Evolutionary conservation across 495 filamentous ascomycete species (phyloP).

Genomic region (Pyrenula massariospora): DNA sequence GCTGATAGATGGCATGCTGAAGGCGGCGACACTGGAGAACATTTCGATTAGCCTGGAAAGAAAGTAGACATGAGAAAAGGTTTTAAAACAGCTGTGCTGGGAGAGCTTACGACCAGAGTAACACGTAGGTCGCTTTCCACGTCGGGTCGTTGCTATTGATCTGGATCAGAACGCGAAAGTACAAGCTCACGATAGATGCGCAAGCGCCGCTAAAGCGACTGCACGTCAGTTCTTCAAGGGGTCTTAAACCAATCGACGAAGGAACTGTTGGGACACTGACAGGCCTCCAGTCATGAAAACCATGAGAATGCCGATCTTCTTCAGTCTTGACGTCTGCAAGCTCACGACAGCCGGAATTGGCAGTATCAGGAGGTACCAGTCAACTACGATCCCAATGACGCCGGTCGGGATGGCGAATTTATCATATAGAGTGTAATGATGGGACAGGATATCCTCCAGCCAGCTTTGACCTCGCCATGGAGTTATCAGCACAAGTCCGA

Average conservation of each 20-base stretch:
- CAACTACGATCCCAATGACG: constrained; percentile 6
- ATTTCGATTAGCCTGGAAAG: constrained; percentile 8
- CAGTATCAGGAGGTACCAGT: constrained; percentile 7
- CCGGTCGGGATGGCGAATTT: constrained; percentile 3
- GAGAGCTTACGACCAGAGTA: constrained; percentile 2
- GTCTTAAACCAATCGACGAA: no score
- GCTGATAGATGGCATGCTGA: constrained; percentile 6
- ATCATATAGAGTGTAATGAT: constrained; percentile 5
- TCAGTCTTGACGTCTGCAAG: constrained; percentile 4
- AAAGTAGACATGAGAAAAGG: not conserved
- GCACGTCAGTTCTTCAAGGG: not conserved
- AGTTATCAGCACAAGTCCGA: constrained; percentile 4
- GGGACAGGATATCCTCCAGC: not conserved
- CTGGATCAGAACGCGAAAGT: constrained; percentile 4
- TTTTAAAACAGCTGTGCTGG: not conserved
- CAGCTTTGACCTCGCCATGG: constrained; percentile 7
- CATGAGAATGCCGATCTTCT: constrained; percentile 3
- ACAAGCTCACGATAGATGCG: constrained; percentile 5
- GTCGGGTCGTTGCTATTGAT: not conserved
- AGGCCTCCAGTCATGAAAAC: constrained; percentile 7
- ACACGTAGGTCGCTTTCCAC: constrained; percentile 1
- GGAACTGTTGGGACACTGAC: constrained; percentile 4
- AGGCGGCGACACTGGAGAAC: constrained; percentile 7
- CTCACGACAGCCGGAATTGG: constrained; percentile 5
- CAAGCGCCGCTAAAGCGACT: constrained; percentile 2